phyloP scores from a whole-genome alignment of 116 monocot genomes.

The Posidonia oceanica region DNA sequence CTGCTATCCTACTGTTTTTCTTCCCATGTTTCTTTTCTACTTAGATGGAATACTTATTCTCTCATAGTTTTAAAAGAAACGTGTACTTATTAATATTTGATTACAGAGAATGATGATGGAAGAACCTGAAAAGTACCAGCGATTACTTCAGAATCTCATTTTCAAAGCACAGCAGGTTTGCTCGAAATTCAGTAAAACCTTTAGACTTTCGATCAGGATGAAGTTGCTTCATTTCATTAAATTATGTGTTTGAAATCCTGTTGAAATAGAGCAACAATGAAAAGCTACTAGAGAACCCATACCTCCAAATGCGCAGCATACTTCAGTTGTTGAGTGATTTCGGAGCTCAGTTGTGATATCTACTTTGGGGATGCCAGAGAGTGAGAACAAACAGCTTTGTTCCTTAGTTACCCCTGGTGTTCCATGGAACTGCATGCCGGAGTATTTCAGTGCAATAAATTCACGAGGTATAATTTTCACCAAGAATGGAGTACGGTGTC shows the following conservation, averaged over 20 bases:
- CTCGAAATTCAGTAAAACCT: neutral
- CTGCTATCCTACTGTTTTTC: conserved; percentile 1
- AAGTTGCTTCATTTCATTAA: neutral
- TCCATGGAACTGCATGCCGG: neutral
- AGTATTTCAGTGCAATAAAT: neutral
- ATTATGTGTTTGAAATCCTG: neutral
- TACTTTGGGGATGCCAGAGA: neutral
- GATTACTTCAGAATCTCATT: conserved; percentile 88
- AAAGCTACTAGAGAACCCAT: conserved; percentile 97
- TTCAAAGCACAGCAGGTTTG: conserved; percentile 91
- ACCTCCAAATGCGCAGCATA: conserved; percentile 97
- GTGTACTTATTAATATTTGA: neutral
- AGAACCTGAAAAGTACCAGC: conserved; percentile 87
- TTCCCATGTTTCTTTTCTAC: neutral
- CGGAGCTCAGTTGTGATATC: conserved; percentile 30
- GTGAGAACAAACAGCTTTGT: neutral
- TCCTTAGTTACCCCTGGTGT: neutral
- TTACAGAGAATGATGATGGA: conserved; percentile 96
- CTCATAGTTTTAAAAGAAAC: neutral
- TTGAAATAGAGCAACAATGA: conserved; percentile 83
- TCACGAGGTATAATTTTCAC: conserved; percentile 1
- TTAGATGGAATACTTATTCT: neutral
- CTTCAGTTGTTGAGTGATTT: conserved; percentile 75
- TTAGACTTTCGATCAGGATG: neutral
- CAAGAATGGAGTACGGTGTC: no score